Evolutionary conservation across 75 land plant genomes (phyloP).

Genomic region (Picea sitchensis): DNA sequence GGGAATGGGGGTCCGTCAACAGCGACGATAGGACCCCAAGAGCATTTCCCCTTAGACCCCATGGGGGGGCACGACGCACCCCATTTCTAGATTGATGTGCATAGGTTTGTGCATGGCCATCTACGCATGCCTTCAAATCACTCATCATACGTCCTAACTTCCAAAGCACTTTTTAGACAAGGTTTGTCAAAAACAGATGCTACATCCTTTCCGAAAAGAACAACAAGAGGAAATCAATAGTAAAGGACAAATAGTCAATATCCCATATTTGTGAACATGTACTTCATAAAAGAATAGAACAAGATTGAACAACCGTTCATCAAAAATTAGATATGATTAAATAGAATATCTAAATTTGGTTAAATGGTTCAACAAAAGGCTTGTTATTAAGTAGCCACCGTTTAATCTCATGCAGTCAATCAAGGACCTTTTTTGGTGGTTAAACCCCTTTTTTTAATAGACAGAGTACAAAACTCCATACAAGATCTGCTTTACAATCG

Average conservation of each 20-base stretch:
- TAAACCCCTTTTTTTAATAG: too few species aligned
- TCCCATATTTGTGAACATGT: background rate
- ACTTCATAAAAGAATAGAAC: background rate
- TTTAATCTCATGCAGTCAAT: background rate
- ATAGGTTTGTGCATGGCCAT: too few species aligned
- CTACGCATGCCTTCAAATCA: too few species aligned
- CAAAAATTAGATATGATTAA: constrained; percentile 1
- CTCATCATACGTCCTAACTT: too few species aligned
- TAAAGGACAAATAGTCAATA: background rate
- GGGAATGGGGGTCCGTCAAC: too few species aligned
- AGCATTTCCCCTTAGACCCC: too few species aligned
- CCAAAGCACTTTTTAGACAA: background rate
- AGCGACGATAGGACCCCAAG: too few species aligned
- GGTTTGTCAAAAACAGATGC: background rate
- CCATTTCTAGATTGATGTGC: too few species aligned
- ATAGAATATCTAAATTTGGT: background rate
- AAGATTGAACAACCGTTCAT: background rate
- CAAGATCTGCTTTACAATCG: too few species aligned
- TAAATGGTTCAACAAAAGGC: background rate
- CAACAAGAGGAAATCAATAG: background rate
- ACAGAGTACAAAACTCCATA: too few species aligned
- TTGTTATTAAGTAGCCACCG: background rate
- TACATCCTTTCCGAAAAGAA: background rate
- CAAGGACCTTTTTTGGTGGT: background rate
- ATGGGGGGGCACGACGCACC: too few species aligned